Evolutionary conservation across 1,284 basidiomycete species (phyloP), one percentile per base, ranked within the genome.

Genomic region (Tilletiopsis washingtonensis): DNA sequence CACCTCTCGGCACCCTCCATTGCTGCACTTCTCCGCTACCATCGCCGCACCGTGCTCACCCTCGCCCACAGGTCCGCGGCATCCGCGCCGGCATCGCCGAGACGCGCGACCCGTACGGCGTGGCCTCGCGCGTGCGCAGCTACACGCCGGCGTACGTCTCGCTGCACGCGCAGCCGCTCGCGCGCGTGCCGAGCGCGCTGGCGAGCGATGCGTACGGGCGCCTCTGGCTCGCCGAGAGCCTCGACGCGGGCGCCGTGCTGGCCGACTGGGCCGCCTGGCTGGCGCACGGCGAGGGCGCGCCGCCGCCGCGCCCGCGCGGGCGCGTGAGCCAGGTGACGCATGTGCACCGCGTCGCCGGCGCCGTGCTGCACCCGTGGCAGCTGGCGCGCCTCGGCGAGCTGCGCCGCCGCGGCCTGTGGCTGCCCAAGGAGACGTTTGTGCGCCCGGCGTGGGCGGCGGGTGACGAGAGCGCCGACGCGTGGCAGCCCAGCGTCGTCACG

Each of bases 361-460:
- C 29, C 9, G 24, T 47, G 5, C 48, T 36, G 19, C 53, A 54
- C 32, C 53, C 53, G 23, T 54, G 53, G 53, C 48, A 54, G 37
- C 11, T 40, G 12, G 45, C 42, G 20, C 46, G 53, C 3, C 37
- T 54, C 3, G 38, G 25, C 12, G 15, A 12, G 1, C 40, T 39
- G 5, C 38, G 40, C 7, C 37, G 45, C 5, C 20, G 25, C 20
- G 53, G 53, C 25, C 23, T 51, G 21, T 51, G 44, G 40, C 43
- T 54, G 6, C 43, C 47, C 40, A 54, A 54, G 40, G 43, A 54
- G 21, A 51, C 32, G 17, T 43, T 40, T 38, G 25, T 27, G 51
- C 43, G 51, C 27, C 38, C 43, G 53, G 2, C 20, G 12, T 6
- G 27, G 29, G 11, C 26, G 15, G 6, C 7, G 14, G 7, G 5